Conservation (phyloP, 129 eudicot species). For the Saussurea involucrata region DNA sequence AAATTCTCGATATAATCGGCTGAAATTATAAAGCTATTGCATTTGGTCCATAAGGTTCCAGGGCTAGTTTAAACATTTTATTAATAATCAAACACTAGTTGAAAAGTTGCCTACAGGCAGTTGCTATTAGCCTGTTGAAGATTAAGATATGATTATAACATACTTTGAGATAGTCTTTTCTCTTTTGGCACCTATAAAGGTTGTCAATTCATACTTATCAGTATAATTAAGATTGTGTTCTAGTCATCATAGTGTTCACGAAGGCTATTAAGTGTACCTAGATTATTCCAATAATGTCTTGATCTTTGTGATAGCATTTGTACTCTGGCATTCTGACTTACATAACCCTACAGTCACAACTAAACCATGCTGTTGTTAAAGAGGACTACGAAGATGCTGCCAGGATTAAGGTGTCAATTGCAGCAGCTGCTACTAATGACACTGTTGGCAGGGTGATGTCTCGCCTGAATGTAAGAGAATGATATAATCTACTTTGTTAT, state of each 20-base stretch:
- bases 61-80: not conserved
- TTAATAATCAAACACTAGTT: not conserved
- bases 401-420: conserved; percentile 92
- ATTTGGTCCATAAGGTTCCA: not conserved
- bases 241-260: not conserved
- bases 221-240: not conserved
- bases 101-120: not conserved
- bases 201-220: not conserved
- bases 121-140: not conserved
- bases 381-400: conserved; percentile 97
- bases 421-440: conserved; percentile 88
- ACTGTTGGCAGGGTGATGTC: conserved; percentile 87
- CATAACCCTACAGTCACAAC: conserved; percentile 56
- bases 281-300: not conserved
- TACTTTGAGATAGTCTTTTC: not conserved
- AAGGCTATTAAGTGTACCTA: not conserved
- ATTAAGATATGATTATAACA: not conserved
- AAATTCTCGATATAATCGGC: not conserved
- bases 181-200: not conserved
- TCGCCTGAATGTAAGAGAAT: conserved; percentile 53
- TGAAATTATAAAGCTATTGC: not conserved
- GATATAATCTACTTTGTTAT: not conserved
- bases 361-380: conserved; percentile 53
- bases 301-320: not conserved
- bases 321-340: not conserved